A percentile compares a stretch with the other conserved stretches of the same genome.
These are phyloP conservation scores for Cyberlindnera saturnus DNA, from an alignment of 805 yeast species.

Conservation along the genomic window DNA sequence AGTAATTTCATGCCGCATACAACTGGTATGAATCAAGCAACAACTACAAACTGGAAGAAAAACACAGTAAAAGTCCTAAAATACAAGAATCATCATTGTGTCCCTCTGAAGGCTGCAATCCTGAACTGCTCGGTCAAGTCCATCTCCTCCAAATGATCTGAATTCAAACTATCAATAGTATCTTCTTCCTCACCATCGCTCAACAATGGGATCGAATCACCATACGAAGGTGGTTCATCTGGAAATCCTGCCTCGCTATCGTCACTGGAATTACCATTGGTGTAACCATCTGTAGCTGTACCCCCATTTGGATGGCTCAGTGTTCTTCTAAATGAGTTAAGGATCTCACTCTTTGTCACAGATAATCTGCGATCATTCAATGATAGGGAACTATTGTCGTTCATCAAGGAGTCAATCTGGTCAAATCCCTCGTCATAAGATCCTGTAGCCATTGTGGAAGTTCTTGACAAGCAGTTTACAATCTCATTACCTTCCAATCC, in stretches of 20 bases:
- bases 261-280: conserved; percentile 1
- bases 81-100: not conserved
- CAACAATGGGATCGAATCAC: conserved; percentile 22
- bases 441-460: conserved; percentile 13
- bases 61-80: too few species aligned
- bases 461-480: conserved; percentile 14
- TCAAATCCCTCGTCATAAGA: not conserved
- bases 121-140: conserved; percentile 19
- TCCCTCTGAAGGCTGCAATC: conserved; percentile 3
- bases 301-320: conserved; percentile 1
- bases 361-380: conserved; percentile 4
- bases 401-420: conserved; percentile 19
- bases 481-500: conserved; percentile 12
- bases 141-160: conserved; percentile 5
- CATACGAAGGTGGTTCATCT: conserved; percentile 31
- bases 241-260: conserved; percentile 3
- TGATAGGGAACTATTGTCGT: not conserved
- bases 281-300: not conserved
- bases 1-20: too few species aligned
- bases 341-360: conserved; percentile 7
- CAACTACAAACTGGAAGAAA: too few species aligned
- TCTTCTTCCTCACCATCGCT: conserved; percentile 13
- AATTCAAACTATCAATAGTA: not conserved
- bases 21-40: too few species aligned
- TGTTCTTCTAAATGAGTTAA: conserved; percentile 10